These are phyloP conservation scores for Lachnellula willkommii DNA, from an alignment of 2,329 filamentous ascomycete genomes.

Conservation along the genomic window DNA sequence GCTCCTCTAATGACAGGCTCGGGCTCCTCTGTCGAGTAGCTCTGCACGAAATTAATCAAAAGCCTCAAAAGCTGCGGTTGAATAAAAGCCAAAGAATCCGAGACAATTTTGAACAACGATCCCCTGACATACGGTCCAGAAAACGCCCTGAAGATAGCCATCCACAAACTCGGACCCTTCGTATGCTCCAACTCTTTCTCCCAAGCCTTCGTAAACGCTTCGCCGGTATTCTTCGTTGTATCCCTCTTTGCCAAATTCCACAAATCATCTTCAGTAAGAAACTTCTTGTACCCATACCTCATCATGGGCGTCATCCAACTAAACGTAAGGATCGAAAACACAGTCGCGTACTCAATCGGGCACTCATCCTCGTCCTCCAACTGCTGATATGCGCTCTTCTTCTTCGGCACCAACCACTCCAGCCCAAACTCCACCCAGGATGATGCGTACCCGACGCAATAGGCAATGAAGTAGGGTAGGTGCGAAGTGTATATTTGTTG, in stretches of 20 bases:
- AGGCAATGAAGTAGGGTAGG: slow-evolving; percentile 58
- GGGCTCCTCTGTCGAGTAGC: slow-evolving; percentile 51
- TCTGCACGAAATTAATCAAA: slow-evolving; percentile 77
- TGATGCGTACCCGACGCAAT: slow-evolving; percentile 54
- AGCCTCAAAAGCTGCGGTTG: slow-evolving; percentile 86
- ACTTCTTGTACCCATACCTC: slow-evolving; percentile 88
- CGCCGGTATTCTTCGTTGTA: slow-evolving; percentile 68
- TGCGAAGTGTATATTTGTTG: slow-evolving; percentile 51
- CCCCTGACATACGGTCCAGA: slow-evolving; percentile 78
- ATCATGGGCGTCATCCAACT: slow-evolving; percentile 99
- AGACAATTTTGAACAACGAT: slow-evolving; percentile 80
- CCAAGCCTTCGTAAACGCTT: slow-evolving; percentile 71
- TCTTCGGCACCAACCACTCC: slow-evolving; percentile 66
- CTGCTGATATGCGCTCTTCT: slow-evolving; percentile 62
- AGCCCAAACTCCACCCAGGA: slow-evolving; percentile 57
- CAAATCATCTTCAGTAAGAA: slow-evolving; percentile 86
- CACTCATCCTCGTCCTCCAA: slow-evolving; percentile 65
- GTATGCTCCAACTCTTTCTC: slow-evolving; percentile 62
- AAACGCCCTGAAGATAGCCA: slow-evolving; percentile 77
- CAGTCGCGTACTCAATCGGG: slow-evolving; percentile 76
- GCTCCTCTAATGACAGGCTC: slow-evolving; percentile 80
- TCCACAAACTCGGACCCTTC: slow-evolving; percentile 77
- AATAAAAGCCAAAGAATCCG: slow-evolving; percentile 78
- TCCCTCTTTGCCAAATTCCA: slow-evolving; percentile 85
- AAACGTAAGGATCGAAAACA: slow-evolving; percentile 92